phyloP scores from a whole-genome alignment of 441 rosid genomes.

The Codiaeum variegatum region DNA sequence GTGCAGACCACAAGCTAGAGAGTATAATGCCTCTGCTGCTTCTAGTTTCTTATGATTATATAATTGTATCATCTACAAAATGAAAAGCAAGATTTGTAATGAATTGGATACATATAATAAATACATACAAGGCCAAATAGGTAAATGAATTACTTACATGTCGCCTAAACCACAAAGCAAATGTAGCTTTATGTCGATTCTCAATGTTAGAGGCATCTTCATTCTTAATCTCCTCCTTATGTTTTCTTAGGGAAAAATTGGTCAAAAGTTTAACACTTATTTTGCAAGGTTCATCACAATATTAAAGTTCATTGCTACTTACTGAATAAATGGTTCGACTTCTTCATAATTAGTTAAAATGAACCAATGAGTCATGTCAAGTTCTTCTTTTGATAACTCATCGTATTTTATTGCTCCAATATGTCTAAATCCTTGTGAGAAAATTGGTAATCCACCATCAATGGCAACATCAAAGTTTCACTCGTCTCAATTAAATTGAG shows the following conservation, averaged over 20 bases:
- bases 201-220: not conserved
- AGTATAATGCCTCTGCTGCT: not conserved
- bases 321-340: not conserved
- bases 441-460: not conserved
- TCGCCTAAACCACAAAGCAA: not conserved
- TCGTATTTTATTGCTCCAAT: not conserved
- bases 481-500: not conserved
- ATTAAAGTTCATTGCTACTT: not conserved
- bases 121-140: too few relatives aligned
- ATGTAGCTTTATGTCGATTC: not conserved
- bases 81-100: not conserved
- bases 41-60: not conserved
- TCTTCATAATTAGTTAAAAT: not conserved
- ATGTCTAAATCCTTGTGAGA: not conserved
- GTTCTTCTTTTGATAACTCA: not conserved
- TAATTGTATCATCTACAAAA: not conserved
- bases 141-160: not conserved
- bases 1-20: not conserved
- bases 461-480: not conserved
- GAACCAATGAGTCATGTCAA: not conserved
- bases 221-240: not conserved
- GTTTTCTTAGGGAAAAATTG: not conserved
- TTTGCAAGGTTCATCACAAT: not conserved
- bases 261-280: not conserved
- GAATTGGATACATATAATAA: too few relatives aligned